These are phyloP conservation scores for Fraxinus baroniana DNA, from an alignment of 305 asterid genomes.

Conservation along the genomic window DNA sequence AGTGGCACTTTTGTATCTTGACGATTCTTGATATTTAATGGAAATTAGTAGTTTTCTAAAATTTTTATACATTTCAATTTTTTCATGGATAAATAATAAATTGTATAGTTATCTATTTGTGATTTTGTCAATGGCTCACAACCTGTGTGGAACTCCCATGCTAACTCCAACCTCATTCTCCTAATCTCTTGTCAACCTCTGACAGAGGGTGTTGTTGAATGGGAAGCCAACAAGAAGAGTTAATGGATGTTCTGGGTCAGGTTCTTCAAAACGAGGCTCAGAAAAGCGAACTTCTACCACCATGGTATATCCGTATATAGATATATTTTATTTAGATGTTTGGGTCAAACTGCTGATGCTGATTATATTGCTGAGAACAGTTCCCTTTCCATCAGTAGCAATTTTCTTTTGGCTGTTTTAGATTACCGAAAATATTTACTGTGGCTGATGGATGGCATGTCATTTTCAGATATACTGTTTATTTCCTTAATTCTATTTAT, in stretches of 20 bases:
- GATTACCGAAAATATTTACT: not conserved
- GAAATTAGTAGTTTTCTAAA: not conserved
- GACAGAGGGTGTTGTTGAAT: slow-evolving; percentile 59
- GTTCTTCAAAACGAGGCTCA: slow-evolving; percentile 63
- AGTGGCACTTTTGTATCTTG: slow-evolving; percentile 5
- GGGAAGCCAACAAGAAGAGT: slow-evolving; percentile 62
- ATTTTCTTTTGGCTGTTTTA: not conserved
- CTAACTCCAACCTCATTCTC: slow-evolving; percentile 14
- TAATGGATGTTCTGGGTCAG: slow-evolving; percentile 49
- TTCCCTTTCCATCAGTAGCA: not conserved
- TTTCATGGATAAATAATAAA: not conserved
- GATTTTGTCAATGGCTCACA: slow-evolving; percentile 4
- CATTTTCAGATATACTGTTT: not conserved
- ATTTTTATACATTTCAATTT: not conserved
- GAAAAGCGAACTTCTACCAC: slow-evolving; percentile 59
- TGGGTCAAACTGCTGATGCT: not conserved
- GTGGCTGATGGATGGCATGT: not conserved
- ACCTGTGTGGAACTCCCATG: slow-evolving; percentile 10
- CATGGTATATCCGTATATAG: slow-evolving; percentile 63
- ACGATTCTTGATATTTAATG: slow-evolving; percentile 7
- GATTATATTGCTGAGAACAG: not conserved
- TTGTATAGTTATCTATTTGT: slow-evolving; percentile 15
- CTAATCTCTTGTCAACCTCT: slow-evolving; percentile 21
- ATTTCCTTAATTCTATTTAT: not conserved
- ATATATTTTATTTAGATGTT: not conserved